Conservation (phyloP, 2,329 filamentous ascomycete species). For the Aspergillus pseudonomiae region DNA sequence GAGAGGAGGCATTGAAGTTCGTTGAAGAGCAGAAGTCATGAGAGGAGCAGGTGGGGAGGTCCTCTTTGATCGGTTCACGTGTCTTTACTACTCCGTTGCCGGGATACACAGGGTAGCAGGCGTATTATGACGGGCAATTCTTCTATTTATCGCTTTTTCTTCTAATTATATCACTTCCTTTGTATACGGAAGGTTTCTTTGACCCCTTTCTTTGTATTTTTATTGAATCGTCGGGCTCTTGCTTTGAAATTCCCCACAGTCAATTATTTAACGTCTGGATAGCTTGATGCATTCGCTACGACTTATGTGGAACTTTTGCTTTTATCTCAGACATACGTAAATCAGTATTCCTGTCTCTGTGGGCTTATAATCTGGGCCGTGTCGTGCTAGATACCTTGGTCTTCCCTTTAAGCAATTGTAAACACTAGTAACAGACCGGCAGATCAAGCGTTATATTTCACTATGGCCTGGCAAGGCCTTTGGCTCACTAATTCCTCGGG, state of each 20-base stretch:
- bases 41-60: constrained; percentile 8
- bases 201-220: not conserved
- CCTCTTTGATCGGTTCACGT: not conserved
- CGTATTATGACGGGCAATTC: constrained; percentile 16
- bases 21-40: constrained; percentile 77
- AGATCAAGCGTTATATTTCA: too few species aligned
- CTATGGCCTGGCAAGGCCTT: too few species aligned
- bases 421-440: too few species aligned
- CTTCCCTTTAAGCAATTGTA: too few species aligned
- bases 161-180: not conserved
- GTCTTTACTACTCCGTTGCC: constrained; percentile 14
- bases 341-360: too few species aligned
- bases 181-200: not conserved
- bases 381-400: too few species aligned
- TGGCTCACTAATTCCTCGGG: too few species aligned
- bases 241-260: not conserved
- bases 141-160: constrained; percentile 7
- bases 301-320: not conserved
- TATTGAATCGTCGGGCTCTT: not conserved
- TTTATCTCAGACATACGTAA: not conserved
- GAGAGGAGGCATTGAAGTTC: constrained; percentile 87
- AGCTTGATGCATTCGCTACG: not conserved
- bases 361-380: too few species aligned
- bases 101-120: constrained; percentile 18
- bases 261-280: not conserved